Conservation (phyloP, 768 basidiomycete species). For the Tulasnella sp. region DNA sequence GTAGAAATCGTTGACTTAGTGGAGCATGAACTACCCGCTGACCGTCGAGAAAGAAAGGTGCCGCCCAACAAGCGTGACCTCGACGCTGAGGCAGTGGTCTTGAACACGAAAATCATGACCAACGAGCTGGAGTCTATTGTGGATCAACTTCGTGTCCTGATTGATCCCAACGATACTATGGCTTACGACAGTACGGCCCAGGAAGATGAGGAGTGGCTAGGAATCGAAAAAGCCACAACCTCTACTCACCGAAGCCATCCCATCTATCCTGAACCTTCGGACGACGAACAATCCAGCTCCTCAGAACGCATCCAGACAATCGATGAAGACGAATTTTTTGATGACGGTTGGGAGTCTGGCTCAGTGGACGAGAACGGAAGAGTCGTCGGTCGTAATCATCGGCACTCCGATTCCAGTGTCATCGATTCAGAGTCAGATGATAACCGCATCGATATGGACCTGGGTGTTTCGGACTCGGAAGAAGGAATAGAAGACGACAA, state of each 20-base stretch:
- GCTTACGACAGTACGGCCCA: neutral
- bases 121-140: conserved; percentile 42
- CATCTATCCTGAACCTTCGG: too few species aligned
- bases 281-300: too few species aligned
- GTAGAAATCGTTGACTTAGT: conserved; percentile 37
- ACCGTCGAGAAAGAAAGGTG: conserved; percentile 16
- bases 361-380: conserved; percentile 24
- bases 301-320: neutral
- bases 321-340: conserved; percentile 1
- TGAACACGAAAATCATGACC: conserved; percentile 67
- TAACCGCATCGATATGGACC: conserved; percentile 17
- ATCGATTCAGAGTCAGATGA: conserved; percentile 7
- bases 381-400: neutral
- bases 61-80: conserved; percentile 33
- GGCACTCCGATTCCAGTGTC: neutral
- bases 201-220: neutral
- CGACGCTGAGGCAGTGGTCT: conserved; percentile 57
- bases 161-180: too few species aligned
- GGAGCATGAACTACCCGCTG: conserved; percentile 18
- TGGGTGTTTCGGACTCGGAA: conserved; percentile 19
- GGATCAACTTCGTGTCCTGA: conserved; percentile 35
- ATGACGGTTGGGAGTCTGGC: conserved; percentile 28
- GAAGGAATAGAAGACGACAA: neutral
- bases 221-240: neutral
- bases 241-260: too few species aligned